Evolutionary conservation across 202 grass and related monocot species (phyloP), one percentile per base, ranked within the genome.

Genomic region (Digitaria exilis): DNA sequence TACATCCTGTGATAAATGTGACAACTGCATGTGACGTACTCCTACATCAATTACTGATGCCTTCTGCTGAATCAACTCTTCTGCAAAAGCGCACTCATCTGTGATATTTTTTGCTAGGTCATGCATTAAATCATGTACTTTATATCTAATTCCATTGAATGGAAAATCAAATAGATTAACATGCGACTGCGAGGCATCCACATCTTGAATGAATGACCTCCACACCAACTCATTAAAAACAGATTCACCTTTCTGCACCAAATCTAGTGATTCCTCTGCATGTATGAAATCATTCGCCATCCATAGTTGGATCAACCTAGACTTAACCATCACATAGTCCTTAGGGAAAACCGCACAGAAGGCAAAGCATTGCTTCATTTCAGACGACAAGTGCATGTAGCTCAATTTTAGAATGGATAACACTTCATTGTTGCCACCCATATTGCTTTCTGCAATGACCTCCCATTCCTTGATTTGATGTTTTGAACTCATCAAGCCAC

Each of bases 151-250:
- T 11, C 0, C 0, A 1, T n/a, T 0, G 4, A 50, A 44, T 0
- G n/a, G 2, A 56, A 3, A 1, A 30, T 7, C 5, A 3, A 3
- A 0, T 4, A 16, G 0, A n/a, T 15, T n/a, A 10, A 21, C 6
- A n/a, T n/a, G n/a, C n/a, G n/a, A n/a, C 37, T 9, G 35, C 0
- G 35, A 0, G 37, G 37, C 4, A 30, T 43, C 66, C 17, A 71
- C n/a, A 25, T 88, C 89, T 62, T 78, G 43, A 35, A 89, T 67
- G 29, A 91, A 91, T 52, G 68, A 84, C 43, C 90, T 76, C 50
- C 66, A 66, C 14, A 41, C 65, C 52, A 88, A 67, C 21, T 80
- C 7, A 6, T 48, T 2, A 34, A 87, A 86, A 59, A 86, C 21
- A 7, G 9, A 2, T 43, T 65, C 37, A 46, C 79, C 79, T 57